phyloP scores from a whole-genome alignment of 306 rosid genomes.

The Vicia villosa region DNA sequence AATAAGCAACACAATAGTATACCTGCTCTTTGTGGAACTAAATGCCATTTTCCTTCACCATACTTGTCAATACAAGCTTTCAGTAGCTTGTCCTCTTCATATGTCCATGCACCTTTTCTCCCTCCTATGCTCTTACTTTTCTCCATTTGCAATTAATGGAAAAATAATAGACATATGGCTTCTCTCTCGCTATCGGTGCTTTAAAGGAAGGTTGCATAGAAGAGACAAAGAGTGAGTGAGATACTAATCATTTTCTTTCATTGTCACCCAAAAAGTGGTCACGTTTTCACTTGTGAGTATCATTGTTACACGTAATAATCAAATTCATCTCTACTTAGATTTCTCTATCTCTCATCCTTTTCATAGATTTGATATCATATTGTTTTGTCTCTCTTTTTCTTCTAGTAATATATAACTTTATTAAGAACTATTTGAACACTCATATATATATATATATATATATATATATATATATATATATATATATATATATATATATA shows the following conservation, averaged over 20 bases:
- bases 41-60: constrained; percentile 24
- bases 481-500: too few species aligned
- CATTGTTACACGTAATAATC: too few species aligned
- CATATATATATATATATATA: too few species aligned
- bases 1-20: background rate
- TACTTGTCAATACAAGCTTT: background rate
- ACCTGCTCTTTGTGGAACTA: constrained; percentile 5
- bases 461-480: too few species aligned
- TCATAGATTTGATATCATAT: too few species aligned
- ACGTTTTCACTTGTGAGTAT: too few species aligned
- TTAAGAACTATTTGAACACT: too few species aligned
- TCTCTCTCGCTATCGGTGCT: background rate
- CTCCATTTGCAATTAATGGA: background rate
- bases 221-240: background rate
- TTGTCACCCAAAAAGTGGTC: background rate
- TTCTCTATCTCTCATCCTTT: too few species aligned
- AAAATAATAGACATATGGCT: background rate
- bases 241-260: background rate
- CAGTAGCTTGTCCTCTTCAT: background rate
- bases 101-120: constrained; percentile 13
- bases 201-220: background rate
- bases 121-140: too few species aligned
- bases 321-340: too few species aligned
- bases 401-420: too few species aligned
- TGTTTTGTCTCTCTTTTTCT: too few species aligned